phyloP scores from a whole-genome alignment of 441 rosid genomes.

The Isatis lusitanica region DNA sequence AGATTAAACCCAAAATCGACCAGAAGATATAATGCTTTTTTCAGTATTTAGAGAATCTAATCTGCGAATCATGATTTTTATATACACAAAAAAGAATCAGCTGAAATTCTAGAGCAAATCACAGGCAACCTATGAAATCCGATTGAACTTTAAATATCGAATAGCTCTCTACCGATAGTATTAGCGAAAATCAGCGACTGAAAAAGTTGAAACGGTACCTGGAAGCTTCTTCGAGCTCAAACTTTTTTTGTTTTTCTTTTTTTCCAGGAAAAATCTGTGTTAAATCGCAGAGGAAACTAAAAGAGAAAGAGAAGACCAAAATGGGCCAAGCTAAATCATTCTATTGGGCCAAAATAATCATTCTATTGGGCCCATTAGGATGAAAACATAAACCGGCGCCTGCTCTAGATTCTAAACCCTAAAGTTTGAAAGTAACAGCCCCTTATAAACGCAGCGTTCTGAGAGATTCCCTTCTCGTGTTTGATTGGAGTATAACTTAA shows the following conservation, averaged over 20 bases:
- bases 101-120: not conserved
- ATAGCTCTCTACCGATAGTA: not conserved
- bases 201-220: constrained; percentile 5
- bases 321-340: not conserved
- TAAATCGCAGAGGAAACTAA: not conserved
- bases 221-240: constrained; percentile 22
- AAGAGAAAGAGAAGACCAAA: not conserved
- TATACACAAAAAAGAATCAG: not conserved
- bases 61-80: not conserved
- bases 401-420: not conserved
- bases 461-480: not conserved
- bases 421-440: not conserved
- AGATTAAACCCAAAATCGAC: constrained; percentile 1
- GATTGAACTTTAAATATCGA: not conserved
- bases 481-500: not conserved
- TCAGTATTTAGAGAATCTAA: too few relatives aligned
- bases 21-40: not conserved
- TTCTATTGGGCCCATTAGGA: not conserved
- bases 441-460: constrained; percentile 15
- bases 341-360: not conserved
- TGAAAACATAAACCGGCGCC: not conserved
- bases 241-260: not conserved
- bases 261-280: not conserved
- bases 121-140: not conserved
- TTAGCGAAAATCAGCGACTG: not conserved